Conservation (phyloP, 148 eudicot genomes). For the Vaccinium myrtillus region DNA sequence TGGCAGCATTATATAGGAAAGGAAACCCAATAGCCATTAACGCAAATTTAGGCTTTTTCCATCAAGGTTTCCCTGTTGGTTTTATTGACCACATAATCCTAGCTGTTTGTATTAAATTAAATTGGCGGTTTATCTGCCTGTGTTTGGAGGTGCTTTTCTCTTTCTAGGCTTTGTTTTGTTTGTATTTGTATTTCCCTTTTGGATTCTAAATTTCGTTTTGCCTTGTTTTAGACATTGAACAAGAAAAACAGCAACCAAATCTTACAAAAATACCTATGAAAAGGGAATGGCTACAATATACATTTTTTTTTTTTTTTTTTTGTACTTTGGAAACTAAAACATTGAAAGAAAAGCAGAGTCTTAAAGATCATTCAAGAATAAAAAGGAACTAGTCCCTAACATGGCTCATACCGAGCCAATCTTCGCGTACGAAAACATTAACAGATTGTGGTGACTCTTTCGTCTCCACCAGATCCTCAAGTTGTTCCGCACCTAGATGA, state of each 20-base stretch:
- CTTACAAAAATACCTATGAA: not conserved
- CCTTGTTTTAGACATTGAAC: not conserved
- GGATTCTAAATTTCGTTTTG: not conserved
- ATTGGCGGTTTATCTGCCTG: not conserved
- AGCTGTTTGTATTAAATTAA: not conserved
- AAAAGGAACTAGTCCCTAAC: too few species aligned
- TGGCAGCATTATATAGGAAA: slow-evolving; percentile 9
- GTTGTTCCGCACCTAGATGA: too few species aligned
- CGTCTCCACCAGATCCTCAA: too few species aligned
- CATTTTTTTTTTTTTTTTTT: too few species aligned
- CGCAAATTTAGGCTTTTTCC: slow-evolving; percentile 33
- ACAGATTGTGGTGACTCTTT: too few species aligned
- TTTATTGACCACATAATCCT: not conserved
- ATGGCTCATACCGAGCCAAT: too few species aligned
- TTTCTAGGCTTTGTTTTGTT: not conserved
- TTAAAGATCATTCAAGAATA: too few species aligned
- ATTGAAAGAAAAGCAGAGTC: too few species aligned
- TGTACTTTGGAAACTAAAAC: too few species aligned
- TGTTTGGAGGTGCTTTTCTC: not conserved
- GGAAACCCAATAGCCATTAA: slow-evolving; percentile 15
- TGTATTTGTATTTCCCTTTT: not conserved
- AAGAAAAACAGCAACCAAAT: not conserved
- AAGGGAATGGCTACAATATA: too few species aligned
- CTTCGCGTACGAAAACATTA: too few species aligned
- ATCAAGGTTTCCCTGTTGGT: not conserved